Evolutionary conservation across 2,329 filamentous ascomycete genomes (phyloP).

Genomic region (Talaromyces islandicus): DNA sequence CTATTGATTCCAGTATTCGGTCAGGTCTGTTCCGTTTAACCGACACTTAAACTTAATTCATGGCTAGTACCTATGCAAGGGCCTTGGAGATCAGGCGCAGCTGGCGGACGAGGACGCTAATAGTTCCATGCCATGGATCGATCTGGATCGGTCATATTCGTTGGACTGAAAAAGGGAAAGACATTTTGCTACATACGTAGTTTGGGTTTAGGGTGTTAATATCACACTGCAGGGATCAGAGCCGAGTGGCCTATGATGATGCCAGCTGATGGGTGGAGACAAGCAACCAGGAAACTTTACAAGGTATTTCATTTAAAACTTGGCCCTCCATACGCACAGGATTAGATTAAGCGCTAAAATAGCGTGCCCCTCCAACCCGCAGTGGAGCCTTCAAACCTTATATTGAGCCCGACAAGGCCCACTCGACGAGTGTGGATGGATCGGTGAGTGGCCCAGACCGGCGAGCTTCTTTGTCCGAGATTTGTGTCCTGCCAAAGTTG

Average conservation of each 20-base stretch:
- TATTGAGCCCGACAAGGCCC: background rate
- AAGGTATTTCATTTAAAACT: background rate
- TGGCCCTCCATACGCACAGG: too few species aligned
- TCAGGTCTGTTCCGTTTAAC: background rate
- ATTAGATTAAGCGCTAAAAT: background rate
- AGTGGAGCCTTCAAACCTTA: background rate
- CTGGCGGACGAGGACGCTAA: background rate
- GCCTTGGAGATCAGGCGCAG: background rate
- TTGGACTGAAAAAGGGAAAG: background rate
- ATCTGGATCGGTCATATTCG: background rate
- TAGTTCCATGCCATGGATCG: background rate
- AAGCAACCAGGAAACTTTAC: background rate
- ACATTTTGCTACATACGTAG: background rate
- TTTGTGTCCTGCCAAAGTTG: background rate
- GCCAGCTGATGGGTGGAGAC: background rate
- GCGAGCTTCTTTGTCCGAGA: background rate
- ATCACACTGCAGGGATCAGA: background rate
- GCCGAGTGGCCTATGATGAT: background rate
- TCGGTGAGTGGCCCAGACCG: background rate
- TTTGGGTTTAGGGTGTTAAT: background rate
- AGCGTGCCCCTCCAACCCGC: background rate
- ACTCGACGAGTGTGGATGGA: background rate
- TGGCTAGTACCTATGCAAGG: background rate
- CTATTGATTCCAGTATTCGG: too few species aligned
- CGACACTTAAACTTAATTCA: background rate